Conservation (phyloP, 2,329 filamentous ascomycete species). For the Fusarium annulatum region DNA sequence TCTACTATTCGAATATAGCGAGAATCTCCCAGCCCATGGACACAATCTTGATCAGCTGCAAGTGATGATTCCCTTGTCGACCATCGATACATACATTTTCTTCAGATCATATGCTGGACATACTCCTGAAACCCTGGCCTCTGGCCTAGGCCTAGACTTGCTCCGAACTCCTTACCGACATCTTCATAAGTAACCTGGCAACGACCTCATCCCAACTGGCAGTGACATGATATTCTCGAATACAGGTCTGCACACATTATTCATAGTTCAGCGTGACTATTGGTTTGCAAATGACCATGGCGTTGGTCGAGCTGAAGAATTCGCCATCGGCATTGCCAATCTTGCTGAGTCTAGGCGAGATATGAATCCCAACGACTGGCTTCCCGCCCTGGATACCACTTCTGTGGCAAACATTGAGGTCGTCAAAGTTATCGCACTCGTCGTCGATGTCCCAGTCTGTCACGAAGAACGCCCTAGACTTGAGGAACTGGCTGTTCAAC, state of each 20-base stretch:
- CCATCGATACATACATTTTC: not conserved
- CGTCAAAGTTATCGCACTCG: not conserved
- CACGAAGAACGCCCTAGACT: conserved; percentile 27
- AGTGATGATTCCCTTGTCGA: not conserved
- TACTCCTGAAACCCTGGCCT: not conserved
- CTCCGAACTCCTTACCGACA: not conserved
- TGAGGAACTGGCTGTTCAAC: conserved; percentile 16
- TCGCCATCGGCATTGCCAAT: conserved; percentile 26
- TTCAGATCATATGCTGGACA: not conserved
- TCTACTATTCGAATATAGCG: not conserved
- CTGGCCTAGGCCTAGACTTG: not conserved
- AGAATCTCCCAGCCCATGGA: not conserved
- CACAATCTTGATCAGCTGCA: not conserved
- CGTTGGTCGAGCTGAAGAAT: not conserved
- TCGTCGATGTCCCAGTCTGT: not conserved
- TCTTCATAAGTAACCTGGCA: not conserved
- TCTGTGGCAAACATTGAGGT: not conserved
- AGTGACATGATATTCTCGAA: not conserved
- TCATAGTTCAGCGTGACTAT: not conserved
- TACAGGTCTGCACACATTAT: not conserved
- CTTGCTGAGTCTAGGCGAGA: conserved; percentile 27
- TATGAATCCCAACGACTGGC: conserved; percentile 3
- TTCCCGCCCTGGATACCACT: not conserved
- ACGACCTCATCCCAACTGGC: not conserved
- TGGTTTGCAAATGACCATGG: conserved; percentile 11